These are phyloP conservation scores for Suillus weaverae DNA, from an alignment of 768 basidiomycete genomes.

Conservation along the genomic window DNA sequence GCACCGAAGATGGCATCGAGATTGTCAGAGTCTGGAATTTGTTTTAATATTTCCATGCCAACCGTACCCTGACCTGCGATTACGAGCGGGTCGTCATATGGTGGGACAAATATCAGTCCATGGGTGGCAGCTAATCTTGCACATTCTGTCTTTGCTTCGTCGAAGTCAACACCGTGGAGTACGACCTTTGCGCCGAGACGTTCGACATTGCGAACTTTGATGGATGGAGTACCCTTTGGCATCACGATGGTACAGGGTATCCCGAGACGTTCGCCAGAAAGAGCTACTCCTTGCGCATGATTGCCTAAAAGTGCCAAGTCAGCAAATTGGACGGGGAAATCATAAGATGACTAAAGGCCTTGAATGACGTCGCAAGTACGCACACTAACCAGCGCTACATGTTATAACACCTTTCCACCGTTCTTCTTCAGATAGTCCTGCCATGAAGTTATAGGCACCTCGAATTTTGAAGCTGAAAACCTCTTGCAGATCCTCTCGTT, in stretches of 20 bases:
- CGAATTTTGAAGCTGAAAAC: slow-evolving; percentile 99
- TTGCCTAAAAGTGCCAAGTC: slow-evolving; percentile 61
- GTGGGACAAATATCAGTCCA: slow-evolving; percentile 88
- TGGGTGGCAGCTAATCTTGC: slow-evolving; percentile 75
- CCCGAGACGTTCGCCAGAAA: slow-evolving; percentile 83
- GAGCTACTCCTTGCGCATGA: slow-evolving; percentile 97
- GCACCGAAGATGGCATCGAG: slow-evolving; percentile 86
- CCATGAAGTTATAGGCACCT: slow-evolving; percentile 99
- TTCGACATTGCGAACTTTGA: slow-evolving; percentile 95
- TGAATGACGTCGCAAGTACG: slow-evolving; percentile 34
- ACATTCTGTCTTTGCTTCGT: slow-evolving; percentile 95
- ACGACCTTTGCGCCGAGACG: slow-evolving; percentile 94
- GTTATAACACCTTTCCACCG: slow-evolving; percentile 97
- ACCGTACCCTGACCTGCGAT: slow-evolving; percentile 97
- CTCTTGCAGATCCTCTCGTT: slow-evolving; percentile 94
- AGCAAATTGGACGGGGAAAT: neutral
- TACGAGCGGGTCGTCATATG: slow-evolving; percentile 95
- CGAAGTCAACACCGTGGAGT: slow-evolving; percentile 89
- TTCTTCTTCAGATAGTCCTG: slow-evolving; percentile 80
- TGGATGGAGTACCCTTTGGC: slow-evolving; percentile 91
- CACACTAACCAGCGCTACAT: slow-evolving; percentile 93
- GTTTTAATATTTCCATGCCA: slow-evolving; percentile 93
- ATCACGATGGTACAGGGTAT: slow-evolving; percentile 99
- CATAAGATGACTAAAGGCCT: slow-evolving; percentile 6
- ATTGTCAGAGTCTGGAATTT: slow-evolving; percentile 69